Base-by-base conservation (phyloP, 139 green algal genomes). In the Raphidocelis subcapitata region DNA sequence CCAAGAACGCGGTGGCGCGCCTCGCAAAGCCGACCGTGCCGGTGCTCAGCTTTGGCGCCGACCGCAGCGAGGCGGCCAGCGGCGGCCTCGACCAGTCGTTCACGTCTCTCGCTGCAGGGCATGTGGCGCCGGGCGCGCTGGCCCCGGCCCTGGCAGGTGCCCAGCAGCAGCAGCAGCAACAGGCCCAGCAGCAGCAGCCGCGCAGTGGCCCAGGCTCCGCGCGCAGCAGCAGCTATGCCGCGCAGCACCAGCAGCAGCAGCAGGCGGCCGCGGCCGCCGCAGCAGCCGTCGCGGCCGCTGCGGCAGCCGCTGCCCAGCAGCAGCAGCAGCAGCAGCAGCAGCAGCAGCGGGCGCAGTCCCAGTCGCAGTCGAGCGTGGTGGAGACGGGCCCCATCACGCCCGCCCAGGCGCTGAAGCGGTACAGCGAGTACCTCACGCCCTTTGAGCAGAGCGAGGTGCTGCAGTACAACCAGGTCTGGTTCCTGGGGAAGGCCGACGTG, bases 381-480 rank as follows among this genome's bases (percentile, higher is more conserved):
- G 84, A 89, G 70, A 79, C 61, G 0, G 84, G 84, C 2, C 66
- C 71, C 44, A 85, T 89, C 47, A 83, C 81, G 0, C 74, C 81
- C 21, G 74, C 80, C 14, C 73, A 84, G 67, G 85, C 81, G 35
- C 81, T 94, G 16, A 80, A 74, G 46, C 73, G 77, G 20, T 90
- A 92, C 72, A n/a, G 55, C 14, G 76, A 90, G 67, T 83, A 84
- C 54, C 83, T 97, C 35, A 93, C 89, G 23, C 68, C 80, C 21
- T 94, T 81, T 82, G 91, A 97, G 81, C 85, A 92, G 82, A 89
- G 82, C 57, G 91, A 97, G 80, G 80, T 97, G 18, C 79, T 94
- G 28, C 80, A 94, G 65, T 94, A 91, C 76, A 76, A 62, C 3
- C 73, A 90, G 72, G 80, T 95, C 5, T 94, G 84, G 71, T 95